phyloP scores from a whole-genome alignment of 805 yeast genomes.

The Wickerhamiella siamensis region DNA sequence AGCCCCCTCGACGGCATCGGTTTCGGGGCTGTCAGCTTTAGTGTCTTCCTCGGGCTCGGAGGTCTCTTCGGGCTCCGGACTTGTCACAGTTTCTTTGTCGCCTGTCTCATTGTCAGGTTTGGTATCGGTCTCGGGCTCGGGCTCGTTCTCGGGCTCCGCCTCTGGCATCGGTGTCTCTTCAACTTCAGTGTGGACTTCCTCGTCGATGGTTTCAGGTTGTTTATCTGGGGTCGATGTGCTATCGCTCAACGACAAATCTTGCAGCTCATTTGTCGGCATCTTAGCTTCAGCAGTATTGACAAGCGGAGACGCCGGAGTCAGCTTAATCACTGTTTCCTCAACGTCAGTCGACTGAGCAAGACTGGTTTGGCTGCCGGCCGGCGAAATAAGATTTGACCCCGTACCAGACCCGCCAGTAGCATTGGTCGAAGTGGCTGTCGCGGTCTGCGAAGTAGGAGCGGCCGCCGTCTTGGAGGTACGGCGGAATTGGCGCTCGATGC shows the following conservation, averaged over 20 bases:
- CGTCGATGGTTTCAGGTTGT: neutral
- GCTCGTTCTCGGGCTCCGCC: slow-evolving; percentile 1
- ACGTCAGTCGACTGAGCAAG: slow-evolving; percentile 3
- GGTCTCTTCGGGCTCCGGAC: too few relatives aligned
- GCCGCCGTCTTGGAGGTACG: neutral
- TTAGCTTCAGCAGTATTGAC: neutral
- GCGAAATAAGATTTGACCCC: slow-evolving; percentile 14
- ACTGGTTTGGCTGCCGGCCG: slow-evolving; percentile 8
- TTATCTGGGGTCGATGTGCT: neutral
- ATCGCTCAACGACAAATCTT: neutral
- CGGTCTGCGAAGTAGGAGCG: slow-evolving; percentile 3
- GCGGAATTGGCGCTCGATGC: slow-evolving; percentile 24
- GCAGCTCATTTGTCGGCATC: slow-evolving; percentile 1
- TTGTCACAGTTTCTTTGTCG: neutral
- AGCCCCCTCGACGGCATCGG: too few relatives aligned
- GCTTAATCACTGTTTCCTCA: slow-evolving; percentile 5
- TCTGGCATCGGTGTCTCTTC: neutral
- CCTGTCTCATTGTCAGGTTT: slow-evolving; percentile 1
- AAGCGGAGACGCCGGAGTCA: slow-evolving; percentile 4
- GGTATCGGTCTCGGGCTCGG: neutral
- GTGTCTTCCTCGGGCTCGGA: neutral
- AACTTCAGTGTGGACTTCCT: neutral
- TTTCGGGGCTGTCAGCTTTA: too few relatives aligned
- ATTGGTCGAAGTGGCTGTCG: neutral
- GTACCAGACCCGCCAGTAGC: neutral